Conservation (phyloP, 1,284 basidiomycete genomes). For the Tylopilus sp. region DNA sequence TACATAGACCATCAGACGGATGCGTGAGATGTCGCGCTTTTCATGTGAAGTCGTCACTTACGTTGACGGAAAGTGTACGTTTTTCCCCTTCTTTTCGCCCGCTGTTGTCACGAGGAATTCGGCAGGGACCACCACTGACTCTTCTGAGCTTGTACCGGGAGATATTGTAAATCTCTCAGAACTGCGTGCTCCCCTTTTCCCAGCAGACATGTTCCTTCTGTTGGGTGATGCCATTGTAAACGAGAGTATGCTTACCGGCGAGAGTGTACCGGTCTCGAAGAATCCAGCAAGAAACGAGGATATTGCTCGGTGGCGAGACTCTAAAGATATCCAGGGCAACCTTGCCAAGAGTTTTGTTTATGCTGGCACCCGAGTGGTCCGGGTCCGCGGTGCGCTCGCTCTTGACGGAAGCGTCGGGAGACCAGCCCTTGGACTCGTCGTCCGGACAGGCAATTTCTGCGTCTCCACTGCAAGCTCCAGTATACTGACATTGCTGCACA, state of each 20-base stretch:
- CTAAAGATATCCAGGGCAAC: conserved; percentile 63
- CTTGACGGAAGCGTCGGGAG: conserved; percentile 50
- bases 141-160: conserved; percentile 83
- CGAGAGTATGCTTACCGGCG: conserved; percentile 97
- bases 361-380: conserved; percentile 87
- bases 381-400: conserved; percentile 70
- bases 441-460: conserved; percentile 70
- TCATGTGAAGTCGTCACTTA: conserved; percentile 76
- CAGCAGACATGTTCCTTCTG: conserved; percentile 88
- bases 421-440: conserved; percentile 83
- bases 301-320: conserved; percentile 64
- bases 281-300: conserved; percentile 70
- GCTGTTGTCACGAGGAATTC: conserved; percentile 1
- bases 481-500: conserved; percentile 26
- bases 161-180: conserved; percentile 89
- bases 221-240: conserved; percentile 97
- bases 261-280: conserved; percentile 92
- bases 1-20: conserved; percentile 78
- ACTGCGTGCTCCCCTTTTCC: conserved; percentile 71
- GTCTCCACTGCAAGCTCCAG: background rate
- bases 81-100: background rate
- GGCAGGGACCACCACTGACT: conserved; percentile 70
- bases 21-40: conserved; percentile 96
- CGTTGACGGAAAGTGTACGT: conserved; percentile 69
- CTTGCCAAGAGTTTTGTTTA: conserved; percentile 86